Percentiles rank a stretch among this genome's conserved stretches.
phyloP scores from a whole-genome alignment of 257 asterid species.

The Lavandula angustifolia region DNA sequence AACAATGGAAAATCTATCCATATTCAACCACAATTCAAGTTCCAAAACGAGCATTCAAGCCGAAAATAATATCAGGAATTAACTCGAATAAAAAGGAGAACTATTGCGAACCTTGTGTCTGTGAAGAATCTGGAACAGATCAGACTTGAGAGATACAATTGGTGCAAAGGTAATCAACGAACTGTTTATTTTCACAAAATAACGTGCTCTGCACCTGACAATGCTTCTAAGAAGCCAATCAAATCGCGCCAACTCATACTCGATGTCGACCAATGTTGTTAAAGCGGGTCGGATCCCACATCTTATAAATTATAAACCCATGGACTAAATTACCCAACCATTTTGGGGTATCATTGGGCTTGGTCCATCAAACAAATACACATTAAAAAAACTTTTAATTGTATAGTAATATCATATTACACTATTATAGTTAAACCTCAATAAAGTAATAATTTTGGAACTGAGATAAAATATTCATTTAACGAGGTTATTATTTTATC shows the following conservation, averaged over 20 bases:
- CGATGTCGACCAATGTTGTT: too few species aligned
- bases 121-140: not conserved
- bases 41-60: not conserved
- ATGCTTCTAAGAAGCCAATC: not conserved
- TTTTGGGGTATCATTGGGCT: too few species aligned
- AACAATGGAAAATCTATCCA: not conserved
- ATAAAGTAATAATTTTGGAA: too few species aligned
- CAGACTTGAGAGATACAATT: not conserved
- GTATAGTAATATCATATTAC: too few species aligned
- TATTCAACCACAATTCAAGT: not conserved
- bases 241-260: not conserved
- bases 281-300: too few species aligned
- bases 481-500: too few species aligned
- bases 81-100: not conserved
- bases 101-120: slow-evolving; percentile 1
- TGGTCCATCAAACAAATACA: too few species aligned
- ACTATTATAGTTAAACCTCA: too few species aligned
- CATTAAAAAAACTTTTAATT: too few species aligned
- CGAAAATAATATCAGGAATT: not conserved
- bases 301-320: too few species aligned
- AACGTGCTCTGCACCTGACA: slow-evolving; percentile 27
- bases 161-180: not conserved
- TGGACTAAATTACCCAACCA: too few species aligned
- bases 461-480: too few species aligned
- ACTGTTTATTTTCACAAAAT: slow-evolving; percentile 1